phyloP scores from a whole-genome alignment of 208 protist genomes.

The Angomonas ambiguus region DNA sequence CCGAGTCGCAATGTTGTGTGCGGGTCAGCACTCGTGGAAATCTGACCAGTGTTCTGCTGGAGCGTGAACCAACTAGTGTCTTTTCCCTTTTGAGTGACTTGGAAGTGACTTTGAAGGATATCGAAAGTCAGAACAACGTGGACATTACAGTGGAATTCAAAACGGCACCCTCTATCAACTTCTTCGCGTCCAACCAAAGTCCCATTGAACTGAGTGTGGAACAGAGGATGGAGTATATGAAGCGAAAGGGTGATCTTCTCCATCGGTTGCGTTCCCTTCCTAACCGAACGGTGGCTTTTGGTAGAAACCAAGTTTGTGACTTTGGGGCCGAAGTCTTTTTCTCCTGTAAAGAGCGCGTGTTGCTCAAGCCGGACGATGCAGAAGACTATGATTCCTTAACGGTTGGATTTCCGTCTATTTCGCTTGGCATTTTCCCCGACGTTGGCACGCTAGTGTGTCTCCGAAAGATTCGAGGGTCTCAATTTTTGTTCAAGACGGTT shows the following conservation, averaged over 20 bases:
- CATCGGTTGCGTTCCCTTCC: slow-evolving; percentile 21
- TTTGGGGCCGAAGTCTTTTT: slow-evolving; percentile 82
- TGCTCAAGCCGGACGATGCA: slow-evolving; percentile 5
- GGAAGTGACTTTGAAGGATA: not conserved
- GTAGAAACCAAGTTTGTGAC: slow-evolving; percentile 33
- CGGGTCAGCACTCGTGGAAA: not conserved
- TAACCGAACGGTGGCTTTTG: slow-evolving; percentile 30
- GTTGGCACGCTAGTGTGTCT: slow-evolving; percentile 24
- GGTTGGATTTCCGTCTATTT: slow-evolving; percentile 40
- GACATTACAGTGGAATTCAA: slow-evolving; percentile 16
- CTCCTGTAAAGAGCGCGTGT: slow-evolving; percentile 24
- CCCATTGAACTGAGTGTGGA: slow-evolving; percentile 39
- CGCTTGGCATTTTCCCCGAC: slow-evolving; percentile 31
- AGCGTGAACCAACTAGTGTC: not conserved
- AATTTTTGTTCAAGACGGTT: slow-evolving; percentile 27
- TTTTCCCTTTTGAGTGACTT: not conserved
- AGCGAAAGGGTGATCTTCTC: slow-evolving; percentile 33
- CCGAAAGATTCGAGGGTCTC: slow-evolving; percentile 22
- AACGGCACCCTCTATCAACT: slow-evolving; percentile 35
- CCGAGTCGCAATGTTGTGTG: not conserved
- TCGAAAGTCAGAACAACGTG: not conserved
- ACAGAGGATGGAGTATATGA: slow-evolving; percentile 33
- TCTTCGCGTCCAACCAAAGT: slow-evolving; percentile 36
- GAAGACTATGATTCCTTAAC: not conserved
- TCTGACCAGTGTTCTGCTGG: not conserved